phyloP scores from a whole-genome alignment of 495 filamentous ascomycete species.

The Penicillium antarcticum region DNA sequence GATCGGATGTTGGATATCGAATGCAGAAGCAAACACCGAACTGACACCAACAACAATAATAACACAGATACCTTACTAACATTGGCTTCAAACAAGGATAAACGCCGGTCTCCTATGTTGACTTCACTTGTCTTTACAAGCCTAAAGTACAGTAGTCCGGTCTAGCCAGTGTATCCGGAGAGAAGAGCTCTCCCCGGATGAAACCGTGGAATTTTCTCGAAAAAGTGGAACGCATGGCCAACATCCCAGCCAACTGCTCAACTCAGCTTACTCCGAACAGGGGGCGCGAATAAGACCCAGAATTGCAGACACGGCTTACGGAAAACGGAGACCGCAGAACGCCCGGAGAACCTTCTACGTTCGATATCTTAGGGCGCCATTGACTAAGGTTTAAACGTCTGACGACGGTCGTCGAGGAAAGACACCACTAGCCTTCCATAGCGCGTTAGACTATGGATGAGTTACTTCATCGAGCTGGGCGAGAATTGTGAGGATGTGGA shows the following conservation, averaged over 20 bases:
- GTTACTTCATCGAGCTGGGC: not conserved
- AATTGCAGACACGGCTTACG: not conserved
- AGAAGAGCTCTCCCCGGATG: conserved; percentile 3
- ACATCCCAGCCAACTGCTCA: too few relatives aligned
- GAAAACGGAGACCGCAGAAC: conserved; percentile 4
- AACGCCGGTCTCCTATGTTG: too few relatives aligned
- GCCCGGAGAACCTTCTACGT: conserved; percentile 6
- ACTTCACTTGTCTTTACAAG: too few relatives aligned
- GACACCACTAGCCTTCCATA: conserved; percentile 3
- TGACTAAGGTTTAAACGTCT: conserved; percentile 19
- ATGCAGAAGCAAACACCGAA: not conserved
- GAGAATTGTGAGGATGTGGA: not conserved
- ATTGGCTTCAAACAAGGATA: too few relatives aligned
- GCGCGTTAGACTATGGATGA: not conserved
- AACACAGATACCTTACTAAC: too few relatives aligned
- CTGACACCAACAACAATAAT: too few relatives aligned
- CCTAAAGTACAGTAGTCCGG: too few relatives aligned
- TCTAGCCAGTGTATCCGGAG: too few relatives aligned
- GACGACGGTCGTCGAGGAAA: conserved; percentile 12
- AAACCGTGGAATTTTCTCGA: conserved; percentile 28
- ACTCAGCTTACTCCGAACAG: too few relatives aligned
- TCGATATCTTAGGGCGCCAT: not conserved
- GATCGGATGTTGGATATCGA: not conserved
- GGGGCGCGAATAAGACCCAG: too few relatives aligned
- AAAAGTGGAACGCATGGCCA: conserved; percentile 17